Conservation (phyloP, 495 filamentous ascomycete species). For the Tetracladium marchalianum region DNA sequence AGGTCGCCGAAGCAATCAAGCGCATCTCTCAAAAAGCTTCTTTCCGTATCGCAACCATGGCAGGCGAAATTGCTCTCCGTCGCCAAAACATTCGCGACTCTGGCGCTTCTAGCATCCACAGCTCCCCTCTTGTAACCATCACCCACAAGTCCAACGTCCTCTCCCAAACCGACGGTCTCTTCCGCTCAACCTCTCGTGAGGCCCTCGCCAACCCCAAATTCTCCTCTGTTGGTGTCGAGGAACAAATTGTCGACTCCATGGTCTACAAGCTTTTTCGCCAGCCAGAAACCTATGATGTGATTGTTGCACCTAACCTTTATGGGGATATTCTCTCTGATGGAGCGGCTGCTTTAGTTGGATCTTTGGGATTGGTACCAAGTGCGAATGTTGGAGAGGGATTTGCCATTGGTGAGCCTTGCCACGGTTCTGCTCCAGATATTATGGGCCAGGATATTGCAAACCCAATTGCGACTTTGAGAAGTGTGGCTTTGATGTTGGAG, state of each 20-base stretch:
- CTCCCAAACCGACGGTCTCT: slow-evolving; percentile 91
- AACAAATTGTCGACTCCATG: slow-evolving; percentile 99
- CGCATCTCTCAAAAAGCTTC: slow-evolving; percentile 81
- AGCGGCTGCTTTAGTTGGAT: slow-evolving; percentile 91
- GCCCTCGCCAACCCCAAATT: slow-evolving; percentile 59
- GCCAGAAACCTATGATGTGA: slow-evolving; percentile 89
- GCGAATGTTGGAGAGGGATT: slow-evolving; percentile 94
- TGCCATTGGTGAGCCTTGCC: slow-evolving; percentile 96
- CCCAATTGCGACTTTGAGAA: slow-evolving; percentile 89
- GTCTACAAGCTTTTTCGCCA: slow-evolving; percentile 99
- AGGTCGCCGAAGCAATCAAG: slow-evolving; percentile 95
- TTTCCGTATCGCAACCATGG: slow-evolving; percentile 78
- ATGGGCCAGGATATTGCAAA: slow-evolving; percentile 88
- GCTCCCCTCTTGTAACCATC: slow-evolving; percentile 75
- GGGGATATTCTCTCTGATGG: slow-evolving; percentile 95
- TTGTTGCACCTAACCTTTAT: slow-evolving; percentile 96
- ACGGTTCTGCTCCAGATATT: slow-evolving; percentile 93
- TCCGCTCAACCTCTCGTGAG: slow-evolving; percentile 66
- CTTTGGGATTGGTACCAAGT: slow-evolving; percentile 83
- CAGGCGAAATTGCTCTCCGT: slow-evolving; percentile 85
- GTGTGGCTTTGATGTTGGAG: slow-evolving; percentile 89
- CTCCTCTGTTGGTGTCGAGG: slow-evolving; percentile 60
- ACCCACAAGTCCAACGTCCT: slow-evolving; percentile 99
- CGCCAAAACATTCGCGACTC: slow-evolving; percentile 66
- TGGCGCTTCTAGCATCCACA: slow-evolving; percentile 44